Evolutionary conservation across 179 eudicot genomes (phyloP).

Genomic region (Carnegiea gigantea): DNA sequence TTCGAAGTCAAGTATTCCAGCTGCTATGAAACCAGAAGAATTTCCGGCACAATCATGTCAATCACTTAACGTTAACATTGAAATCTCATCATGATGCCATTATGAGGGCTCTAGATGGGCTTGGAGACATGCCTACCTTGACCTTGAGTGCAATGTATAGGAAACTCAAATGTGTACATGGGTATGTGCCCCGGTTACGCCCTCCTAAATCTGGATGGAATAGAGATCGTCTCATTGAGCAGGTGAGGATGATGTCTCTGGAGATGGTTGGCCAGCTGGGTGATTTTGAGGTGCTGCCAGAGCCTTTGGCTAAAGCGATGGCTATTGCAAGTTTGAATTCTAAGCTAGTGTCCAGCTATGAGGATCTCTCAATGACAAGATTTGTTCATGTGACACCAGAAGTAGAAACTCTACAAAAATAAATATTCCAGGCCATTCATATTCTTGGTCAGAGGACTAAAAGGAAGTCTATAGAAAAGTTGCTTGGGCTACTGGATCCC

Average conservation of each 20-base stretch:
- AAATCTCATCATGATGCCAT: conserved; percentile 45
- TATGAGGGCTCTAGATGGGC: conserved; percentile 44
- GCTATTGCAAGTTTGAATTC: conserved; percentile 53
- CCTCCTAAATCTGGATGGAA: conserved; percentile 33
- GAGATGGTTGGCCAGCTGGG: conserved; percentile 43
- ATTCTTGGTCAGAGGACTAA: conserved; percentile 38
- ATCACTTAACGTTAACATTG: conserved; percentile 25
- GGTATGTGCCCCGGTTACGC: conserved; percentile 39
- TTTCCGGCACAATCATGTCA: conserved; percentile 28
- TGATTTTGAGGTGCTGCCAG: conserved; percentile 45
- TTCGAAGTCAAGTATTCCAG: conserved; percentile 35
- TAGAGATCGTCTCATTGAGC: conserved; percentile 26
- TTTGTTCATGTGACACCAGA: conserved; percentile 49
- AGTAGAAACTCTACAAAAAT: conserved; percentile 48
- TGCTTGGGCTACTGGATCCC: conserved; percentile 53
- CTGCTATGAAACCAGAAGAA: conserved; percentile 46
- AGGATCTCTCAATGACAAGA: conserved; percentile 23
- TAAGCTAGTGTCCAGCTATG: conserved; percentile 31
- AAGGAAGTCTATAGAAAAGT: conserved; percentile 35
- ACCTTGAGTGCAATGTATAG: conserved; percentile 64
- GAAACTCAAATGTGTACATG: conserved; percentile 53
- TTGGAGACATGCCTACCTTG: conserved; percentile 42
- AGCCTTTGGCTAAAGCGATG: conserved; percentile 66
- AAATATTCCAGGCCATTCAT: conserved; percentile 61
- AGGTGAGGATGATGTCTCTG: conserved; percentile 33